Evolutionary conservation across 192 early-diverging fungal species (phyloP).

Genomic region (Glomus cerebriforme): DNA sequence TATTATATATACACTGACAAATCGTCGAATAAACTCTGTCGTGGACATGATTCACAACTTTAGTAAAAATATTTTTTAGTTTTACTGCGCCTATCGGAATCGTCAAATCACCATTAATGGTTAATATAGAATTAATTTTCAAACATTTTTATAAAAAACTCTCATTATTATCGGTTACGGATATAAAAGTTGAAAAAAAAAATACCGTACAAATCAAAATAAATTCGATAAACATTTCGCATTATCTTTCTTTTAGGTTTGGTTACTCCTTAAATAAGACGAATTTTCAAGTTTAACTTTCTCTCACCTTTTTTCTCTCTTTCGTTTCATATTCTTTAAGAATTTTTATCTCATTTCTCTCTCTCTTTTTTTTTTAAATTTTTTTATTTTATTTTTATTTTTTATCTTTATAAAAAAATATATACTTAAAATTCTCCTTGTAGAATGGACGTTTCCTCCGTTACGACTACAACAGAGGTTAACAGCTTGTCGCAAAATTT

Average conservation of each 20-base stretch:
- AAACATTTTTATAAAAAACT: too few relatives aligned
- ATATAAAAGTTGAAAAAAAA: background rate
- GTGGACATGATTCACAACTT: conserved; percentile 12
- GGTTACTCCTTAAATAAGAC: background rate
- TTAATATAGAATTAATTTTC: background rate
- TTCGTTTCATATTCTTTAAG: background rate
- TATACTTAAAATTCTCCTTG: background rate
- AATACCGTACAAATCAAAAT: background rate
- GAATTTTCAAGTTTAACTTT: background rate
- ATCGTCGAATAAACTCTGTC: background rate
- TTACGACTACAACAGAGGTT: background rate
- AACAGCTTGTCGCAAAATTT: background rate
- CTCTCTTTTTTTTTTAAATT: background rate
- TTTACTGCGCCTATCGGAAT: background rate
- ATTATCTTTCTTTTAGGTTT: background rate
- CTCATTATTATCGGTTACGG: background rate
- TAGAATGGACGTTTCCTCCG: background rate
- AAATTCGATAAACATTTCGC: background rate
- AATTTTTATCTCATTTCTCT: background rate
- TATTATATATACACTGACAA: background rate
- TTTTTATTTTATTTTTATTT: background rate
- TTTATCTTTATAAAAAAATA: background rate
- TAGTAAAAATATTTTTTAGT: background rate
- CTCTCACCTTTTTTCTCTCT: background rate
- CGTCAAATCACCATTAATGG: too few relatives aligned